Base-by-base conservation (phyloP, 257 asterid species). In the Phtheirospermum japonicum region DNA sequence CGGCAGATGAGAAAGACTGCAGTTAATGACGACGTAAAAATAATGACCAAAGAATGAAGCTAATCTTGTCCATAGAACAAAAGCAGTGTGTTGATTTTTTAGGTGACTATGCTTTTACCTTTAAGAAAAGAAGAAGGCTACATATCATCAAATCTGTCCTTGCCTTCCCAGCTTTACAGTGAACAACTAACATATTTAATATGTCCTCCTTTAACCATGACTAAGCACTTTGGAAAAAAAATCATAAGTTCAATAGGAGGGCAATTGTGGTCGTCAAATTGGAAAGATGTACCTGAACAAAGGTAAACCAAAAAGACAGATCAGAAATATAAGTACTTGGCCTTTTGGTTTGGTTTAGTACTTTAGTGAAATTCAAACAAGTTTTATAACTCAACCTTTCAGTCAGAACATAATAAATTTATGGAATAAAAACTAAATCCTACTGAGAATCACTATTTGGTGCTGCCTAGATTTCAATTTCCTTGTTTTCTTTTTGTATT, bases 121-220 rank as follows among this genome's bases (percentile, higher is more conserved):
- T 92, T 71, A 92, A 79, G 84, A 80, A 92, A 65, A 92, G 82
- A 64, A 92, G 97, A 72, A 92, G 95, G 82, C 99, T 85, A 64
- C 97, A 92, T 59, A 89, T 89, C 97, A 92, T 92, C 77, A 92
- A 72, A 67, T 96, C 97, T 7, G 97, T 92, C 84, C 99, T 86
- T 54, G 99, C 99, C 83, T 72, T 92, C 58, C 99, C 99, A 64
- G 99, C 99, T 87, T 92, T 92, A 74, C 99, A 92, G 79, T 89
- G 99, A 75, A 92, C 95, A 73, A 92, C 97, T 60, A 92, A 97
- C 72, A 92, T 97, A 76, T 92, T 89, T 66, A 85, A 55, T 66
- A 92, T 92, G 76, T 89, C 97, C 76, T 80, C 93, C 84, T 92
- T 89, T 80, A 92, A 71, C 97, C 99, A 92, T 17, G 96, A 82